Conservation (phyloP, 1,284 basidiomycete genomes). For the Volvariella surrecta region DNA sequence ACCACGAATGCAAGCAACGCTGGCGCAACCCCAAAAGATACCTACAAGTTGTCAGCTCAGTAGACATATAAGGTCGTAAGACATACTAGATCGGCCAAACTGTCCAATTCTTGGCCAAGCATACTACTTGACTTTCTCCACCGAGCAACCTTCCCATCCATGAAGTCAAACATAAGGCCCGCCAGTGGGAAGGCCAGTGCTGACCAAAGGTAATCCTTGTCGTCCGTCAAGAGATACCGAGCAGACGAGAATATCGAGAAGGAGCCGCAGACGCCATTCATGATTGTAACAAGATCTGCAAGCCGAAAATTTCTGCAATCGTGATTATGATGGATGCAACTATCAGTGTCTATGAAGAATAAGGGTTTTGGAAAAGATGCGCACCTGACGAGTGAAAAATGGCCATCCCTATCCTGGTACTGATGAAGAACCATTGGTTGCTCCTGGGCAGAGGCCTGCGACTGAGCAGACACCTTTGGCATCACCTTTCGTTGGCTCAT, state of each 20-base stretch:
- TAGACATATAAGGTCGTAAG: slow-evolving; percentile 1
- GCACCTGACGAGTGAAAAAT: slow-evolving; percentile 92
- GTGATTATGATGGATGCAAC: slow-evolving; percentile 8
- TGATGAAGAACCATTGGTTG: slow-evolving; percentile 50
- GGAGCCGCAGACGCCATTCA: slow-evolving; percentile 98
- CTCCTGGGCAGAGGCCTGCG: not conserved
- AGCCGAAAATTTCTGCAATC: slow-evolving; percentile 89
- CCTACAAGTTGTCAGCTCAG: slow-evolving; percentile 33
- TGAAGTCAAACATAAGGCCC: slow-evolving; percentile 96
- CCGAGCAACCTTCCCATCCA: slow-evolving; percentile 96
- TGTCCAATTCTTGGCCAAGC: slow-evolving; percentile 98
- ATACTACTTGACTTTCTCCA: slow-evolving; percentile 95
- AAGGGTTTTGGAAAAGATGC: slow-evolving; percentile 12
- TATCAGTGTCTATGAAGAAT: slow-evolving; percentile 11
- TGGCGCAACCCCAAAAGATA: slow-evolving; percentile 97
- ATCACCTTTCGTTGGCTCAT: slow-evolving; percentile 1
- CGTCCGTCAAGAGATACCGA: slow-evolving; percentile 78
- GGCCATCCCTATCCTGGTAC: slow-evolving; percentile 83
- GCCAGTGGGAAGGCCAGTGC: slow-evolving; percentile 87
- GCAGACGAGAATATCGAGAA: slow-evolving; percentile 93
- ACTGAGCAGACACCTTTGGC: not conserved
- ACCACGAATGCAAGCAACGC: slow-evolving; percentile 88
- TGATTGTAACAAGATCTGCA: slow-evolving; percentile 98
- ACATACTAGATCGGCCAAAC: slow-evolving; percentile 87
- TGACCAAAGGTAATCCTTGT: slow-evolving; percentile 75